Evolutionary conservation across 768 basidiomycete genomes (phyloP).

Genomic region (Termitomyces sp.): DNA sequence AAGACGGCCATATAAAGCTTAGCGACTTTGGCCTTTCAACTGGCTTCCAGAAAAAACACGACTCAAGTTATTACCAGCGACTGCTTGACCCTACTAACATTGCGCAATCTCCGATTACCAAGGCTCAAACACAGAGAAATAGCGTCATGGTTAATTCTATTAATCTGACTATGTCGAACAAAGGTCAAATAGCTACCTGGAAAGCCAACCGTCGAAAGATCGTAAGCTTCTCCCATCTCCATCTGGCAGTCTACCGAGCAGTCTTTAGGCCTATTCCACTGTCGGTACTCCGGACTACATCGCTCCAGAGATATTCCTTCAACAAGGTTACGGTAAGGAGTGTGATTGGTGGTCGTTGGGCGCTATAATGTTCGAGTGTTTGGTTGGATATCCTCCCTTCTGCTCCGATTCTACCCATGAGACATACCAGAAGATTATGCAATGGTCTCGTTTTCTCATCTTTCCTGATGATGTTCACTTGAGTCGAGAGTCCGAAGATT

Average conservation of each 20-base stretch:
- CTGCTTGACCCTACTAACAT: conserved; percentile 67
- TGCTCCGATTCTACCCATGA: conserved; percentile 95
- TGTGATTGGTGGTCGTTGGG: conserved; percentile 99
- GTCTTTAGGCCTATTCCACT: conserved; percentile 85
- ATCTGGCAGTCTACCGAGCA: background rate
- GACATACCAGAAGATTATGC: conserved; percentile 96
- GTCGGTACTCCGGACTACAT: conserved; percentile 97
- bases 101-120: conserved; percentile 33
- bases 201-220: conserved; percentile 97
- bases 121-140: conserved; percentile 63
- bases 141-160: conserved; percentile 98
- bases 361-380: conserved; percentile 97
- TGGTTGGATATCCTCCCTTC: conserved; percentile 96
- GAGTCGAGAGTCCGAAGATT: conserved; percentile 85
- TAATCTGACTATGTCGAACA: conserved; percentile 91
- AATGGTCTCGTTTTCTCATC: conserved; percentile 81
- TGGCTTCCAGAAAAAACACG: conserved; percentile 98
- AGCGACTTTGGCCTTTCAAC: conserved; percentile 99
- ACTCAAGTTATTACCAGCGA: conserved; percentile 91
- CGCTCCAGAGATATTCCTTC: conserved; percentile 94
- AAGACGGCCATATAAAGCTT: conserved; percentile 94
- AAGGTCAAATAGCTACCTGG: conserved; percentile 96
- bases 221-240: conserved; percentile 36
- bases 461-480: conserved; percentile 96
- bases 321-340: conserved; percentile 96